Evolutionary conservation across 1,139 yeast genomes (phyloP).

Genomic region (Blastobotrys elegans): DNA sequence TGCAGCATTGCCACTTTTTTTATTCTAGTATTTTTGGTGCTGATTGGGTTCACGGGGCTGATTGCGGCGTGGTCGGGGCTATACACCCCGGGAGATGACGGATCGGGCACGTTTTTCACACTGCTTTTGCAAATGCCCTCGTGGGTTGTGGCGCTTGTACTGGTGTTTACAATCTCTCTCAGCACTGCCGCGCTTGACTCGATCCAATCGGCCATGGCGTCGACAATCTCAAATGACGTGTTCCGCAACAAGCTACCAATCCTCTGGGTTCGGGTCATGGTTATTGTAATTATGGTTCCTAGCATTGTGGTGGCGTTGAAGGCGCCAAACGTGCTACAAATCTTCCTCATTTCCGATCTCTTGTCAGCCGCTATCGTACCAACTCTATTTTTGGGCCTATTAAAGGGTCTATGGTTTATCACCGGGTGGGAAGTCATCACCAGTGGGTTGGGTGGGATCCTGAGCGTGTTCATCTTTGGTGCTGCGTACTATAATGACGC

Average conservation of each 20-base stretch:
- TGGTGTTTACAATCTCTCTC: constrained; percentile 65
- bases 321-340: constrained; percentile 78
- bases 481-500: constrained; percentile 69
- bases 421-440: constrained; percentile 78
- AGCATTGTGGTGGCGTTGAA: constrained; percentile 76
- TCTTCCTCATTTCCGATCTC: constrained; percentile 85
- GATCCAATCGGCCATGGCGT: constrained; percentile 81
- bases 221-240: constrained; percentile 82
- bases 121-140: constrained; percentile 70
- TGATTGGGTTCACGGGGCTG: constrained; percentile 80
- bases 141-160: constrained; percentile 81
- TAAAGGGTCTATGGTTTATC: constrained; percentile 53
- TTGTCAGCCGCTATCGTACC: constrained; percentile 86
- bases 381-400: constrained; percentile 74
- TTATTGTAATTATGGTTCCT: constrained; percentile 73
- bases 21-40: constrained; percentile 56
- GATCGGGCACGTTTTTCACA: constrained; percentile 62
- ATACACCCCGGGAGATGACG: constrained; percentile 43
- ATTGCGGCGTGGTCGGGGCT: constrained; percentile 89
- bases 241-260: constrained; percentile 74
- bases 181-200: constrained; percentile 91
- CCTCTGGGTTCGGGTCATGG: constrained; percentile 65
- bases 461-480: constrained; percentile 80
- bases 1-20: constrained; percentile 69
- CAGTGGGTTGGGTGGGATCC: constrained; percentile 78